Evolutionary conservation across 1,284 basidiomycete genomes (phyloP).

Genomic region (Grifola frondosa): DNA sequence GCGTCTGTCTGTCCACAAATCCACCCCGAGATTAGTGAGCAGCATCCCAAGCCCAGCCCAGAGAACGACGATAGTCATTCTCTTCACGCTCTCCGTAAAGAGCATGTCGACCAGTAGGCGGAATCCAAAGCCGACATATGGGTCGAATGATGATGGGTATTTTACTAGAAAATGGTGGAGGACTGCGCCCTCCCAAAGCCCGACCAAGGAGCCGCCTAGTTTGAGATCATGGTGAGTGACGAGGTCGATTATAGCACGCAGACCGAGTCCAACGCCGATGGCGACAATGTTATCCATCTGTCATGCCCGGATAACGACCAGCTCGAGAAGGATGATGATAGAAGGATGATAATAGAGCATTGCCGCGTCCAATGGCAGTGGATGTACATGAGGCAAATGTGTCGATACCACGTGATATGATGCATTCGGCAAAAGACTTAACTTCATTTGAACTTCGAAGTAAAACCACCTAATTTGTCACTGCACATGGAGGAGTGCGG

Average conservation of each 20-base stretch:
- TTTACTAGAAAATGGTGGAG: constrained; percentile 69
- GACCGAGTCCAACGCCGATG: constrained; percentile 37
- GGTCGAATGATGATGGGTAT: constrained; percentile 56
- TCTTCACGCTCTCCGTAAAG: constrained; percentile 56
- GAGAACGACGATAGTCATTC: constrained; percentile 57
- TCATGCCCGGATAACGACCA: too few relatives aligned
- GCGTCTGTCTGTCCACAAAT: constrained; percentile 59
- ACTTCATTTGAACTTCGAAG: too few relatives aligned
- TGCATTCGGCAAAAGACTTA: too few relatives aligned
- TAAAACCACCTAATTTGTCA: too few relatives aligned
- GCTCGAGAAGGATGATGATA: too few relatives aligned
- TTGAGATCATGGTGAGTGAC: constrained; percentile 48
- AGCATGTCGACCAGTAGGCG: constrained; percentile 68
- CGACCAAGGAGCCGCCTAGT: constrained; percentile 56
- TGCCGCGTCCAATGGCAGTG: too few relatives aligned
- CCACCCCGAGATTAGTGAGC: constrained; percentile 63
- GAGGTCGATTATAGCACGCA: constrained; percentile 35
- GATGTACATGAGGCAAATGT: too few relatives aligned
- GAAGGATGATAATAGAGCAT: too few relatives aligned
- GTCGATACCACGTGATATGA: too few relatives aligned
- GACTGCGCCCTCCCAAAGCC: constrained; percentile 74
- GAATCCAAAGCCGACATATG: constrained; percentile 61
- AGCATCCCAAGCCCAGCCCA: constrained; percentile 71
- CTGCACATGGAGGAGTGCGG: too few relatives aligned
- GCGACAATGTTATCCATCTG: constrained; percentile 39